Percentiles rank a stretch among this genome's conserved stretches.
phyloP scores from a whole-genome alignment of 768 basidiomycete genomes.

The Leccinellum albellum region DNA sequence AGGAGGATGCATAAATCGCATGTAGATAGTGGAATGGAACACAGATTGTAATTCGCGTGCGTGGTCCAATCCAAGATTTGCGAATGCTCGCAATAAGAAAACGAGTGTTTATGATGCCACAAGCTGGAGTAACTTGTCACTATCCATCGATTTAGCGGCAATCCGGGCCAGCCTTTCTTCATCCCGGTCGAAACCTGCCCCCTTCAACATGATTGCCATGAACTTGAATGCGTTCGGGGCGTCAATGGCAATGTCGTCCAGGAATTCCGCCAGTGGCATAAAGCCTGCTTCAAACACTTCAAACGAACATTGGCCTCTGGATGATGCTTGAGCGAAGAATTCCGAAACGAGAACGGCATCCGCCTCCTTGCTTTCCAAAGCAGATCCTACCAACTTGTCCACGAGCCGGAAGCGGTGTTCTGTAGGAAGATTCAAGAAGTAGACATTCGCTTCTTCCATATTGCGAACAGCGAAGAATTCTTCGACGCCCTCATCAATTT shows the following conservation, averaged over 20 bases:
- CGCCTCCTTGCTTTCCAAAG: slow-evolving; percentile 77
- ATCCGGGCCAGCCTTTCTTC: slow-evolving; percentile 55
- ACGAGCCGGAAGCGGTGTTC: slow-evolving; percentile 64
- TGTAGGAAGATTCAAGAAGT: slow-evolving; percentile 72
- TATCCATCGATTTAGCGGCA: slow-evolving; percentile 57
- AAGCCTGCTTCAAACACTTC: slow-evolving; percentile 76
- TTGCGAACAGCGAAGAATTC: slow-evolving; percentile 86
- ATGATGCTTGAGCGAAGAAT: slow-evolving; percentile 61
- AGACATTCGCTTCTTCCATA: slow-evolving; percentile 82
- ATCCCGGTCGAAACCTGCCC: slow-evolving; percentile 55
- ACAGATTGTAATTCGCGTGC: too few relatives aligned
- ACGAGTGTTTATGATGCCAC: slow-evolving; percentile 40
- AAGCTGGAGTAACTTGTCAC: slow-evolving; percentile 56
- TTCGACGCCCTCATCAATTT: slow-evolving; percentile 54
- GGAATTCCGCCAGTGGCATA: slow-evolving; percentile 58
- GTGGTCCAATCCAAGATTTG: too few relatives aligned
- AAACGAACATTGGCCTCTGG: slow-evolving; percentile 56
- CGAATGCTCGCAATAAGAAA: slow-evolving; percentile 9
- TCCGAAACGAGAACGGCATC: slow-evolving; percentile 76
- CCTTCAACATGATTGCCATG: slow-evolving; percentile 72
- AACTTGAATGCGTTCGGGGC: slow-evolving; percentile 80
- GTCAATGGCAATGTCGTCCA: slow-evolving; percentile 89
- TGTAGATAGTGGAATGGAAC: too few relatives aligned
- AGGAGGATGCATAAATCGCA: too few relatives aligned
- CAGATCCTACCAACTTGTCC: slow-evolving; percentile 67